phyloP scores from a whole-genome alignment of 768 basidiomycete species.

The Suillus plorans region DNA sequence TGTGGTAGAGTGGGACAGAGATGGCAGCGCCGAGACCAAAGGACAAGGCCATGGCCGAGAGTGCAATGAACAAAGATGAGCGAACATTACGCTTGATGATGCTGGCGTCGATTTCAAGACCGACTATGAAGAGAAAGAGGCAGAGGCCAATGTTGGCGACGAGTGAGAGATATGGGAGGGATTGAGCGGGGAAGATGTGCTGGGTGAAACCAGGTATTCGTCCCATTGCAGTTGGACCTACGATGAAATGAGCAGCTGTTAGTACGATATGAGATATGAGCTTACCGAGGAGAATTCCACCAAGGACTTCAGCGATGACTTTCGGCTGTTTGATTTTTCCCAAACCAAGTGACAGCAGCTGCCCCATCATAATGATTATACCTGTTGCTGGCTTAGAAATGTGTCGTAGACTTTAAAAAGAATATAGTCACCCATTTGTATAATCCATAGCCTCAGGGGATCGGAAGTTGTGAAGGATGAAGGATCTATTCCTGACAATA shows the following conservation, averaged over 20 bases:
- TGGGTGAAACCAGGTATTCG: constrained; percentile 86
- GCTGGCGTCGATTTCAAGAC: constrained; percentile 82
- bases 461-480: constrained; percentile 60
- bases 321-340: constrained; percentile 82
- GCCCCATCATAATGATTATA: constrained; percentile 80
- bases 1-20: constrained; percentile 70
- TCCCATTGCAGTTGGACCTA: constrained; percentile 58
- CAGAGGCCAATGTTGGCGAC: constrained; percentile 88
- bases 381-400: constrained; percentile 36
- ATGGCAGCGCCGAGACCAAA: constrained; percentile 84
- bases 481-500: constrained; percentile 76
- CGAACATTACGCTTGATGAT: constrained; percentile 78
- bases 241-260: constrained; percentile 38
- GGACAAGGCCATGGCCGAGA: constrained; percentile 82
- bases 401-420: constrained; percentile 5
- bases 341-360: constrained; percentile 69
- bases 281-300: constrained; percentile 83
- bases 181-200: constrained; percentile 76
- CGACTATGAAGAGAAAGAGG: constrained; percentile 91
- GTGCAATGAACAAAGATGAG: constrained; percentile 63
- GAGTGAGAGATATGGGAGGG: constrained; percentile 76
- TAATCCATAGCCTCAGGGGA: constrained; percentile 75
- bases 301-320: constrained; percentile 82
- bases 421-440: constrained; percentile 64
- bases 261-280: neutral